These are phyloP conservation scores for Hypericum androsaemum DNA, from an alignment of 345 rosid genomes.

Conservation along the genomic window DNA sequence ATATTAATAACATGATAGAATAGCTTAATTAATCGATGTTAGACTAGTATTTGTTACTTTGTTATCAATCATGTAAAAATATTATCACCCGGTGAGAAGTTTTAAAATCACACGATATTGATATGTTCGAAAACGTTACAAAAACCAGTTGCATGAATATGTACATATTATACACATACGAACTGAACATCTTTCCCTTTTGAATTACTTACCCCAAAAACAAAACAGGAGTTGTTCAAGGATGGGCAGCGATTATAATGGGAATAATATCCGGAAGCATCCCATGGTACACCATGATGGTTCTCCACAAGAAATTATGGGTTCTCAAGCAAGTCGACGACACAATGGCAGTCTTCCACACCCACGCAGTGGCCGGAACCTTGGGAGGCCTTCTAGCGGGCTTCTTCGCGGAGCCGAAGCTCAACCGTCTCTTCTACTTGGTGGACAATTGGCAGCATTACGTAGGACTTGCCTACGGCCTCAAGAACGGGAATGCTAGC, in stretches of 20 bases:
- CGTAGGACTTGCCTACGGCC: conserved; percentile 1
- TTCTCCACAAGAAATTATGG: conserved; percentile 24
- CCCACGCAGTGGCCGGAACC: conserved; percentile 36
- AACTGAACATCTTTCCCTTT: no score
- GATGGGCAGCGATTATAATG: conserved; percentile 40
- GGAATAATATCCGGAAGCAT: conserved; percentile 29
- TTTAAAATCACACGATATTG: no score
- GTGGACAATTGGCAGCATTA: neutral
- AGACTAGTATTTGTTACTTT: no score
- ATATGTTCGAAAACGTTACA: no score
- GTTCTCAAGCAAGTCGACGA: conserved; percentile 34
- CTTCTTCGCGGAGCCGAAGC: conserved; percentile 31
- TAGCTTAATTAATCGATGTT: no score
- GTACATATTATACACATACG: no score
- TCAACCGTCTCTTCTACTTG: conserved; percentile 17
- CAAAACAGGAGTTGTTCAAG: conserved; percentile 23
- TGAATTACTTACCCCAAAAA: neutral
- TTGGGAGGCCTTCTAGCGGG: conserved; percentile 31
- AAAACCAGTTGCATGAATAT: no score
- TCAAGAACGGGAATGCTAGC: neutral
- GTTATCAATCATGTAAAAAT: no score
- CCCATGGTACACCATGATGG: conserved; percentile 44
- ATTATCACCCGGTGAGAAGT: no score
- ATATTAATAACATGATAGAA: no score
- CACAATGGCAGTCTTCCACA: conserved; percentile 33